Evolutionary conservation across 108 stramenopile genomes (phyloP).

Genomic region (Aurantiochytrium sp.): DNA sequence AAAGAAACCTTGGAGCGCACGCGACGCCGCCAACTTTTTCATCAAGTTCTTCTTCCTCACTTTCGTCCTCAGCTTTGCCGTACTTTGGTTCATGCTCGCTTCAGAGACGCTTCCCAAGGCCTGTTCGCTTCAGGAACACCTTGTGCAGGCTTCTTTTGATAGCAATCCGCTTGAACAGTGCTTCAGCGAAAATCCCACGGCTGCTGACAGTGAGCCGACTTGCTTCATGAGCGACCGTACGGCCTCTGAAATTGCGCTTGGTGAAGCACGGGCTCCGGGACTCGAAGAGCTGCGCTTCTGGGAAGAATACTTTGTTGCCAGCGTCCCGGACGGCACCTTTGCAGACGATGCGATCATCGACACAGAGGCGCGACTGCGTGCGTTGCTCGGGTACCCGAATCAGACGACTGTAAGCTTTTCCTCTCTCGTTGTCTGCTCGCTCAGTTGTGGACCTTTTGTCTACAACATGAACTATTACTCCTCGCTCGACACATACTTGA

Average conservation of each 20-base stretch:
- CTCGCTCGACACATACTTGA: background rate
- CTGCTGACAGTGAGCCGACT: background rate
- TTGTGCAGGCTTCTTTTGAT: background rate
- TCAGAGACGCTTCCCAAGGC: background rate
- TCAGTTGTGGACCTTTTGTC: background rate
- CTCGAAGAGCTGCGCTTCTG: background rate
- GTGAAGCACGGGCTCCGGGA: background rate
- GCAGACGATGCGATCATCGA: background rate
- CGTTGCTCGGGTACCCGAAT: background rate
- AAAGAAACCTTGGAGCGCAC: constrained; percentile 9
- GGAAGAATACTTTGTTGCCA: background rate
- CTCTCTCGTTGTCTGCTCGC: background rate
- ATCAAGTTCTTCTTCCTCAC: constrained; percentile 4
- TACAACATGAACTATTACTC: background rate
- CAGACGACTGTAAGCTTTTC: background rate
- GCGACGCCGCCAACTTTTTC: background rate
- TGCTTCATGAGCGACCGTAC: background rate
- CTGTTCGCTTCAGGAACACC: background rate
- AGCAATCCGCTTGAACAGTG: background rate
- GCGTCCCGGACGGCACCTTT: background rate
- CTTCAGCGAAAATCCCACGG: background rate
- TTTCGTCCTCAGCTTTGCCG: background rate
- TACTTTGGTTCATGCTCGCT: background rate
- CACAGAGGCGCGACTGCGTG: background rate
- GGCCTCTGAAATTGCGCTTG: background rate